Percentiles rank a stretch among this genome's conserved stretches.
Evolutionary conservation across 1,139 yeast species (phyloP).

Genomic region (Hemisphaericaspora subhashii): DNA sequence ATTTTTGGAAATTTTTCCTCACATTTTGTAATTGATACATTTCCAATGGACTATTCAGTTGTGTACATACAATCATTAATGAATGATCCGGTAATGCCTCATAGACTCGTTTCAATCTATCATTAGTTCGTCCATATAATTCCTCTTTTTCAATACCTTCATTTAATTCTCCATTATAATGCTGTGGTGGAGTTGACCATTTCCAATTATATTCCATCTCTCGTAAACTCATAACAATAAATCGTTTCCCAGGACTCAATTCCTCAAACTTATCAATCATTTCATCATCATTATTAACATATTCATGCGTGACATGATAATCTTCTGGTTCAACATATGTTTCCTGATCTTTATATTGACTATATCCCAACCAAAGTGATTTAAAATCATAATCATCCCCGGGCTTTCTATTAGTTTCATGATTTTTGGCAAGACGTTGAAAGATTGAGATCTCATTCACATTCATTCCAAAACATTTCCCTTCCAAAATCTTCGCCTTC

Average conservation of each 20-base stretch:
- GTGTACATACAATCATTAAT: constrained; percentile 60
- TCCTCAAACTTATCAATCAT: constrained; percentile 42
- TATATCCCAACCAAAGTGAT: constrained; percentile 43
- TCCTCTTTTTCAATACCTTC: constrained; percentile 16
- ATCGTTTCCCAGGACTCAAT: constrained; percentile 33
- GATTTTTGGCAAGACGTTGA: constrained; percentile 21
- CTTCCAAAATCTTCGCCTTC: constrained; percentile 65
- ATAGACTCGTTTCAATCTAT: constrained; percentile 50
- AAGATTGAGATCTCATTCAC: constrained; percentile 36
- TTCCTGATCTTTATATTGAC: constrained; percentile 10
- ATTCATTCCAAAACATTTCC: constrained; percentile 61
- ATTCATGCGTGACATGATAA: constrained; percentile 23
- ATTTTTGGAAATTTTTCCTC: constrained; percentile 22
- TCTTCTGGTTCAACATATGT: constrained; percentile 25
- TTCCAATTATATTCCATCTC: constrained; percentile 53
- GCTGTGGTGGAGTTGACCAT: constrained; percentile 21
- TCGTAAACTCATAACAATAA: constrained; percentile 55
- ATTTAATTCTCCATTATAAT: constrained; percentile 23
- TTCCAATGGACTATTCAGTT: constrained; percentile 59
- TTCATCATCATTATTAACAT: constrained; percentile 61
- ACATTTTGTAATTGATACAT: constrained; percentile 49
- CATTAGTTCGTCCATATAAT: constrained; percentile 35
- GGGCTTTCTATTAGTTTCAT: constrained; percentile 15
- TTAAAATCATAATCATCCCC: constrained; percentile 24
- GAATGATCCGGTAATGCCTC: constrained; percentile 57